Conservation (phyloP, 345 rosid species). For the Salix udensis region DNA sequence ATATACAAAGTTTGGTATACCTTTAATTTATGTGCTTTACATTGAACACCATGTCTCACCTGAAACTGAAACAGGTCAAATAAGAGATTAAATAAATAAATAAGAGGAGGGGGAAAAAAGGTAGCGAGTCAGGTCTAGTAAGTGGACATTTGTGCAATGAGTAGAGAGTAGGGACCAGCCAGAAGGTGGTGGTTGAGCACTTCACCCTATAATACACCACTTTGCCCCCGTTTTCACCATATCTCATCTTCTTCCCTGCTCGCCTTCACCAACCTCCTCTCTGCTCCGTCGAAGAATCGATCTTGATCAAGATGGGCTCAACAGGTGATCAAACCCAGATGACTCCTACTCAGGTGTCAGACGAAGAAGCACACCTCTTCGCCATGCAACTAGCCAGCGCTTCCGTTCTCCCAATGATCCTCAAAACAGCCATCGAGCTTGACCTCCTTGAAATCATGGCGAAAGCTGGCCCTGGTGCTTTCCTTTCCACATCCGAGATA, state of each 20-base stretch:
- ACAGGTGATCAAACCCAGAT: constrained; percentile 54
- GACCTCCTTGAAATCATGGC: constrained; percentile 84
- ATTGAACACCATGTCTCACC: too few species aligned
- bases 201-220: not conserved
- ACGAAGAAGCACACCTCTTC: constrained; percentile 66
- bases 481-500: constrained; percentile 56
- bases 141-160: too few species aligned
- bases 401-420: constrained; percentile 81
- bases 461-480: constrained; percentile 47
- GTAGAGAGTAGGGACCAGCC: too few species aligned
- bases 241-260: not conserved
- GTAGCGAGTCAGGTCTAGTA: too few species aligned
- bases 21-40: too few species aligned
- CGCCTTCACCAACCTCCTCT: not conserved
- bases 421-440: constrained; percentile 82
- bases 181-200: not conserved
- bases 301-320: constrained; percentile 48
- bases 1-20: too few species aligned
- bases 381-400: constrained; percentile 73
- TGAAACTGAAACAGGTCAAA: too few species aligned
- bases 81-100: too few species aligned
- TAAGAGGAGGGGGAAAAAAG: too few species aligned
- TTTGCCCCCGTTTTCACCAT: not conserved
- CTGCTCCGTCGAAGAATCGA: not conserved
- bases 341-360: constrained; percentile 62